These are phyloP conservation scores for Stentor roeselii DNA, from an alignment of 73 alveolate species.

Conservation along the genomic window DNA sequence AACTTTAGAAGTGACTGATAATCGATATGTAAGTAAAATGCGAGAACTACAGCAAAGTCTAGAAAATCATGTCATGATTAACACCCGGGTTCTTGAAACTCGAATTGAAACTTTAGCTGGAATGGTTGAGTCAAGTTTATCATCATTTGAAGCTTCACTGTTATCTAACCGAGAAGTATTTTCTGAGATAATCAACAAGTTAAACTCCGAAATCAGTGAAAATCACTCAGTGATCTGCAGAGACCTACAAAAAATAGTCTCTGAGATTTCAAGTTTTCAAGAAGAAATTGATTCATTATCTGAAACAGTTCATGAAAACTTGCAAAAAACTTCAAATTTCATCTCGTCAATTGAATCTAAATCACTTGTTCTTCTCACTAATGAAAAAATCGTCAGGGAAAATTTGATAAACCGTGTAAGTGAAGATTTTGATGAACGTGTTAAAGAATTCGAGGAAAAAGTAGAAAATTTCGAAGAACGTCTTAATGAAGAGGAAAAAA, in stretches of 20 bases:
- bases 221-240: constrained; percentile 41
- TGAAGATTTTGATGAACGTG: constrained; percentile 18
- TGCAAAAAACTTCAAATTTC: constrained; percentile 14
- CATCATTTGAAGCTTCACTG: constrained; percentile 26
- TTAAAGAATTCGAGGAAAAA: constrained; percentile 5
- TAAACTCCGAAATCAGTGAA: constrained; percentile 34
- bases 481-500: constrained; percentile 20
- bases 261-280: constrained; percentile 36
- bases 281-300: constrained; percentile 31
- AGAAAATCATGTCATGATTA: constrained; percentile 43
- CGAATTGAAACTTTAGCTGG: constrained; percentile 60
- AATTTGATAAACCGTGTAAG: constrained; percentile 29
- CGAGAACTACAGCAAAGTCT: constrained; percentile 58
- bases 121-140: constrained; percentile 47
- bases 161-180: constrained; percentile 48
- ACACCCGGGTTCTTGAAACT: constrained; percentile 49
- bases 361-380: constrained; percentile 33
- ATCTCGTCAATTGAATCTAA: constrained; percentile 43
- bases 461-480: constrained; percentile 1
- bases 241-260: constrained; percentile 43
- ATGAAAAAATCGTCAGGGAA: constrained; percentile 52
- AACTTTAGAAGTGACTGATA: constrained; percentile 40
- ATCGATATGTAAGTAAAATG: constrained; percentile 42
- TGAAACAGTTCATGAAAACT: constrained; percentile 28
- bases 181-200: constrained; percentile 35